Conservation (phyloP, 2,329 filamentous ascomycete genomes). For the Dothidotthia symphoricarpi region DNA sequence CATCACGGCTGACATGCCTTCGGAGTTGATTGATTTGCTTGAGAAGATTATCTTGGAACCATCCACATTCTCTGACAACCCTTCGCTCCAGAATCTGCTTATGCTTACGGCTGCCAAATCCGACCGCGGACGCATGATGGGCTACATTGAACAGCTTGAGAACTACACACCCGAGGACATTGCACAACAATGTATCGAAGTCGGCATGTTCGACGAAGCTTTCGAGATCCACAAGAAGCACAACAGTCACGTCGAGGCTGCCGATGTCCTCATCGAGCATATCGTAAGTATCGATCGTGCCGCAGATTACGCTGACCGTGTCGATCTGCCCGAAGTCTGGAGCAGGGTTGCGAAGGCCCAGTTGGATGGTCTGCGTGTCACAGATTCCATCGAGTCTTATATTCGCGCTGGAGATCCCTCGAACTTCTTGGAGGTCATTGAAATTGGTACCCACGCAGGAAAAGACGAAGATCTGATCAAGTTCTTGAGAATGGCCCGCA, state of each 20-base stretch:
- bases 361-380: conserved; percentile 88
- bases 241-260: conserved; percentile 79
- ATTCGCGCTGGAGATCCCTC: conserved; percentile 90
- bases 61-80: conserved; percentile 97
- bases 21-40: conserved; percentile 91
- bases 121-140: conserved; percentile 90
- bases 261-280: conserved; percentile 90
- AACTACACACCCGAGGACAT: conserved; percentile 92
- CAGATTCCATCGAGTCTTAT: conserved; percentile 93
- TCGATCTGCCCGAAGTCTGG: conserved; percentile 94
- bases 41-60: conserved; percentile 99
- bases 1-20: conserved; percentile 84
- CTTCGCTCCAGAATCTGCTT: conserved; percentile 91
- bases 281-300: conserved; percentile 97
- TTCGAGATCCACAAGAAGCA: conserved; percentile 99
- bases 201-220: conserved; percentile 92
- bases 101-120: conserved; percentile 97
- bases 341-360: conserved; percentile 98
- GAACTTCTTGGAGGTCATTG: conserved; percentile 95
- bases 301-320: conserved; percentile 90
- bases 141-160: conserved; percentile 90
- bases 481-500: conserved; percentile 93
- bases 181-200: conserved; percentile 86
- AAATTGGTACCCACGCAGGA: conserved; percentile 88
- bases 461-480: conserved; percentile 98